Evolutionary conservation across 2,329 filamentous ascomycete genomes (phyloP), one percentile per base, ranked within the genome.

Genomic region (Penicillium sp.): DNA sequence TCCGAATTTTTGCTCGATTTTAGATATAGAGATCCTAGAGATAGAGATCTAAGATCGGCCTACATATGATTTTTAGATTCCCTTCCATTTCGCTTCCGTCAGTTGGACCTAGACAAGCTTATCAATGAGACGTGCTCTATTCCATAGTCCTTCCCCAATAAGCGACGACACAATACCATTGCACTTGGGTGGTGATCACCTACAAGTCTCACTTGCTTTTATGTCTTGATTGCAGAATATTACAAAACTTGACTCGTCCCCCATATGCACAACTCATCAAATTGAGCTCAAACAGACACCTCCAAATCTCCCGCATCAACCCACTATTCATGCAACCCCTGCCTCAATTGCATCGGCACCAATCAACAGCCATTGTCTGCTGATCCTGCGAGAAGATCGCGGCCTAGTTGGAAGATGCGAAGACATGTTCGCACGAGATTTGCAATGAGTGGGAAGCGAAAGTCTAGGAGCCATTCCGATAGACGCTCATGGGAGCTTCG

Each of bases 261-360:
- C 7, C 25, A 26, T 6, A 28, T 14, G n/a, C 25, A 46, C 8
- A 46, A 13, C 8, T 16, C 43, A 28, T 7, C 1, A 26, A 4
- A n/a, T 2, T 10, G 5, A n/a, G 13, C 25, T 46, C 43, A 46
- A 16, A 11, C 10, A 43, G 13, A 28, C 43, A 14, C 13, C 22
- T 46, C 28, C 30, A 52, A 14, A 16, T 52, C 49, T 14, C 11
- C 2, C 30, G 49, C 49, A 42, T 65, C 63, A 0, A 69, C 68
- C 66, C 68, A 70, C 16, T 64, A 70, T 1, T 69, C 69, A 59
- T 70, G 67, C 26, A 71, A 26, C 2, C 70, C 66, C 13, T 58
- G 59, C 4, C 68, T 40, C n/a, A 70, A 33, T 1, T 66, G 46
- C 11, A 70, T 13, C 0, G 67, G 68, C 3, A 71, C 45, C 26